Percentiles rank a stretch among this genome's conserved stretches.
These are phyloP conservation scores for Gliomastix tumulicola DNA, from an alignment of 2,329 filamentous ascomycete genomes.

Conservation along the genomic window DNA sequence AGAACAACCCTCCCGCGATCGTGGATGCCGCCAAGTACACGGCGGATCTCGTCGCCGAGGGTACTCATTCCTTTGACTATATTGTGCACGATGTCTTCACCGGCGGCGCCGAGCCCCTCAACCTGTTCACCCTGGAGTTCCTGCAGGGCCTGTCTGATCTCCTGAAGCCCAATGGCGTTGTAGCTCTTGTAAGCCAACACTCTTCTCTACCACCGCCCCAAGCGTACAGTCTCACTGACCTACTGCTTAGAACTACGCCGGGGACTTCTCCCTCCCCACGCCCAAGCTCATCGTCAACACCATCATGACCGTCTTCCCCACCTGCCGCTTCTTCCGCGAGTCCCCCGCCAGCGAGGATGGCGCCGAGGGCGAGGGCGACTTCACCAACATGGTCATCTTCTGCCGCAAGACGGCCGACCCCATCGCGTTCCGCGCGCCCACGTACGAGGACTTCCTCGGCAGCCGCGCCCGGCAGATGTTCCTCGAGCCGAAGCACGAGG, in stretches of 20 bases:
- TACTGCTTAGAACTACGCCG: conserved; percentile 80
- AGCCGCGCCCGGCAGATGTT: conserved; percentile 65
- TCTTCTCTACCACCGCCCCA: not conserved
- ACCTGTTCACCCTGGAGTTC: conserved; percentile 84
- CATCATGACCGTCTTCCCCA: conserved; percentile 75
- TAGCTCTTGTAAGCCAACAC: conserved; percentile 69
- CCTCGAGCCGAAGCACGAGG: conserved; percentile 66
- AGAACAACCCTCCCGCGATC: conserved; percentile 73
- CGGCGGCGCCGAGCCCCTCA: conserved; percentile 83
- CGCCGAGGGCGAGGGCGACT: conserved; percentile 53
- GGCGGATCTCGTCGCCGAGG: conserved; percentile 30
- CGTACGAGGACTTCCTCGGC: conserved; percentile 59
- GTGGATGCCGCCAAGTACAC: conserved; percentile 74
- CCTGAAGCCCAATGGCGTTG: conserved; percentile 70
- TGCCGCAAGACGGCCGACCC: conserved; percentile 59
- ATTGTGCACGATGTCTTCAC: conserved; percentile 98
- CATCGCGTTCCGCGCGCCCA: conserved; percentile 61
- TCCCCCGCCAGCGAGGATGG: conserved; percentile 42
- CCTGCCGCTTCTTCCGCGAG: conserved; percentile 88
- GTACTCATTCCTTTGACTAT: conserved; percentile 65
- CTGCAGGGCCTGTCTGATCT: conserved; percentile 63
- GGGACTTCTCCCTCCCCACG: conserved; percentile 71
- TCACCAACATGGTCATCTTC: conserved; percentile 95
- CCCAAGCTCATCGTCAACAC: conserved; percentile 76
- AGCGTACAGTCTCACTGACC: not conserved